Base-by-base conservation (phyloP, 768 basidiomycete genomes). In the Kwoniella dendrophila region DNA sequence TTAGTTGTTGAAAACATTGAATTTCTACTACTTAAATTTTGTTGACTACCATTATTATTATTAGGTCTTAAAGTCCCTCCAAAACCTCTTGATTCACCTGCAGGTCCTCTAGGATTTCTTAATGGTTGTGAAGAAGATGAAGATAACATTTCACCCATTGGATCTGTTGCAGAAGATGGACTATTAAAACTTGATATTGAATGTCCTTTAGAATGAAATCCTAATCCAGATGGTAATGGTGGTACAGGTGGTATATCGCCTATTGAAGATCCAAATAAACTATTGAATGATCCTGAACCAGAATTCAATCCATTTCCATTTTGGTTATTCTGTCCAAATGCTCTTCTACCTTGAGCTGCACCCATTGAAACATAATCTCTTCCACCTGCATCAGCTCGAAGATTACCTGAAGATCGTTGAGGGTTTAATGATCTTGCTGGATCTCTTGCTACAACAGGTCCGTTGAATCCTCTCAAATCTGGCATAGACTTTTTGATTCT, bases 401-500 rank as follows among this genome's bases (percentile, higher is more conserved):
- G 66, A 58, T 80, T 80, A n/a, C 76, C 75, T 11, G 71, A 78
- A 6, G 76, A 78, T 38, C 78, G 66, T 59, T 79, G 77, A 27
- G 76, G 70, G 2, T 74, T 66, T 22, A 80, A 58, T 1, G 70
- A 70, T 36, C 77, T 63, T 0, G 72, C 41, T 3, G 79, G 76
- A 56, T 80, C 79, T 6, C 79, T 66, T 18, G 73, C 68, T 20
- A 75, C 74, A n/a, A 74, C 66, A 8, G 78, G 75, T 12, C 78
- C 78, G 60, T 78, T 75, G 57, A 80, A 72, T 16, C 75, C 68
- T 29, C 80, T 67, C 86, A 97, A 87, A 80, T 97, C 92, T 2
- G 96, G 96, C 96, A 98, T 98, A 24, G 92, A 95, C 81, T 96
- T 96, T 83, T 98, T 98, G 79, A 88, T 86, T 41, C 94, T 87